Conservation (phyloP, 2,329 filamentous ascomycete species). For the Aureobasidium vineae region DNA sequence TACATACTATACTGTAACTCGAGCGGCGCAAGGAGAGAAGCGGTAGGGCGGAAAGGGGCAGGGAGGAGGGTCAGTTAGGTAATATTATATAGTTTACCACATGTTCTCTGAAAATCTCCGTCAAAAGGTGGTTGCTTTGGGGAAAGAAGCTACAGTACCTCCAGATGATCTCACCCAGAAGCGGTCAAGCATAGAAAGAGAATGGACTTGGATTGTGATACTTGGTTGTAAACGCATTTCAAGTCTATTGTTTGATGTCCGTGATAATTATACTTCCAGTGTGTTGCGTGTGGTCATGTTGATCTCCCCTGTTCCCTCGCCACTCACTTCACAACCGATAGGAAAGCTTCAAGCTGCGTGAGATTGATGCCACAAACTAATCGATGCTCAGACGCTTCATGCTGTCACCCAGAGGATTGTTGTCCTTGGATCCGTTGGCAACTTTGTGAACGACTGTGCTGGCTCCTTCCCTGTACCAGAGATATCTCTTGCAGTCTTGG, state of each 20-base stretch:
- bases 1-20: too few relatives aligned
- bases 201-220: not conserved
- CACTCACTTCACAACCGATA: not conserved
- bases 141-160: not conserved
- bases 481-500: not conserved
- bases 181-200: not conserved
- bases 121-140: not conserved
- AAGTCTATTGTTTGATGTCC: not conserved
- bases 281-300: not conserved
- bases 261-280: not conserved
- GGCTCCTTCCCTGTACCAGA: not conserved
- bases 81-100: too few relatives aligned
- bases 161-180: not conserved
- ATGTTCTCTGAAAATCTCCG: too few relatives aligned
- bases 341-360: too few relatives aligned
- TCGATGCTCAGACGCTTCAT: conserved; percentile 2
- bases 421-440: not conserved
- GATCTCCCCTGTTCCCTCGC: not conserved
- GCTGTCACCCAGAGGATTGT: not conserved
- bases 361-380: too few relatives aligned
- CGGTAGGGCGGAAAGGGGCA: too few relatives aligned
- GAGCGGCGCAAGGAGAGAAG: too few relatives aligned
- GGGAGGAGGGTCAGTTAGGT: too few relatives aligned
- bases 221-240: not conserved
- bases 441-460: not conserved